Evolutionary conservation across 495 filamentous ascomycete species (phyloP).

Genomic region (Penicillium lividum): DNA sequence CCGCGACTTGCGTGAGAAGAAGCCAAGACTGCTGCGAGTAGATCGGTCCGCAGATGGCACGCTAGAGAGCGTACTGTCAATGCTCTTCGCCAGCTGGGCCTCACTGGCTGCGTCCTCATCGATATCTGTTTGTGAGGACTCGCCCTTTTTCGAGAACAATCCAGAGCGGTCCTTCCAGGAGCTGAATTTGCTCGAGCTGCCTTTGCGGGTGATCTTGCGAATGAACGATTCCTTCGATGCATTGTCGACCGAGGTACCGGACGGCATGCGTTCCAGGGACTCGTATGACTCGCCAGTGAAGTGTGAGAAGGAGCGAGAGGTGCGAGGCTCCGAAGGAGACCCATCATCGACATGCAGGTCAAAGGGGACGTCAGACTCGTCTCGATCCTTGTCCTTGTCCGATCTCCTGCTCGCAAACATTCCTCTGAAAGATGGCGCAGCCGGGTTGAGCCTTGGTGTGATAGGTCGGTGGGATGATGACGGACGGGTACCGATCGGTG

Average conservation of each 20-base stretch:
- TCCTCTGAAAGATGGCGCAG: conserved; percentile 60
- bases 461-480: conserved; percentile 55
- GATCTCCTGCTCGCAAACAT: conserved; percentile 47
- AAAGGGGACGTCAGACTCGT: conserved; percentile 34
- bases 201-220: conserved; percentile 75
- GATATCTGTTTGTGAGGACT: conserved; percentile 50
- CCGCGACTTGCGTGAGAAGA: conserved; percentile 53
- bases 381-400: conserved; percentile 40
- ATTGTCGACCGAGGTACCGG: conserved; percentile 65
- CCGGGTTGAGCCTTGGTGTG: conserved; percentile 61
- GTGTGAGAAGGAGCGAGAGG: conserved; percentile 61
- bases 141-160: conserved; percentile 63
- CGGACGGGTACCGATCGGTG: conserved; percentile 56
- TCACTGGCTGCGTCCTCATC: conserved; percentile 50
- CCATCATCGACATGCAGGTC: conserved; percentile 49
- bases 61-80: conserved; percentile 48
- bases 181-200: conserved; percentile 78
- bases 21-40: conserved; percentile 48
- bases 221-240: conserved; percentile 63
- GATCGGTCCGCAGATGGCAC: conserved; percentile 47
- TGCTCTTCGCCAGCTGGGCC: conserved; percentile 48
- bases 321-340: conserved; percentile 63
- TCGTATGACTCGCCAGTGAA: conserved; percentile 72
- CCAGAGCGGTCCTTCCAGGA: conserved; percentile 67
- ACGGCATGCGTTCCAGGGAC: conserved; percentile 69